phyloP scores from a whole-genome alignment of 1,284 basidiomycete species.

The Sporisorium graminicola region DNA sequence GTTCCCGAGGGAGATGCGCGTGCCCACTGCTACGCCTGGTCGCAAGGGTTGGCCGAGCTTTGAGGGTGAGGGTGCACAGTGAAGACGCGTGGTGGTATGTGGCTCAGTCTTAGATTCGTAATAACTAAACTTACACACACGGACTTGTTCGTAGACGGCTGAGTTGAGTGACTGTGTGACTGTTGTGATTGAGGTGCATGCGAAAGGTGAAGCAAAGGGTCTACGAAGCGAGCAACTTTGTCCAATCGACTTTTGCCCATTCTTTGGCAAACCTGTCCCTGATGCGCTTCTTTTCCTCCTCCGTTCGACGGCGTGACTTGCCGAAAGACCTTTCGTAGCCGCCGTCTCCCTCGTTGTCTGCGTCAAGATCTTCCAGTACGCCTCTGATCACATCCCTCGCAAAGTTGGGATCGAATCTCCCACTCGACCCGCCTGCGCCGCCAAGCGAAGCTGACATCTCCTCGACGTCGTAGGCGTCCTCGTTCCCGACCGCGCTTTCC shows the following conservation, averaged over 20 bases:
- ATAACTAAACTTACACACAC: too few relatives aligned
- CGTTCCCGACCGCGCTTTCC: conserved; percentile 68
- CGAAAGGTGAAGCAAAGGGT: not conserved
- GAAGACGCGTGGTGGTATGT: not conserved
- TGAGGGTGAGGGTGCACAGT: conserved; percentile 14
- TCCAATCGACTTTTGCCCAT: conserved; percentile 71
- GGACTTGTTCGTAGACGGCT: not conserved
- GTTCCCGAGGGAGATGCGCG: conserved; percentile 66
- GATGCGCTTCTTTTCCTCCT: conserved; percentile 78
- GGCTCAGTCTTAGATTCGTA: not conserved
- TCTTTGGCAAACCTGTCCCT: conserved; percentile 74
- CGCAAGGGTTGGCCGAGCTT: conserved; percentile 52
- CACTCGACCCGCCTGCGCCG: conserved; percentile 12
- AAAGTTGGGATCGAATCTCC: conserved; percentile 73
- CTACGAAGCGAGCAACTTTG: conserved; percentile 54
- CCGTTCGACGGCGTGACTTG: conserved; percentile 70
- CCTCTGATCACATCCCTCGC: conserved; percentile 95
- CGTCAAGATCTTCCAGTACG: conserved; percentile 88
- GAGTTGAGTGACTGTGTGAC: not conserved
- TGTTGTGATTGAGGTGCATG: not conserved
- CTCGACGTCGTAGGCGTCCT: conserved; percentile 74
- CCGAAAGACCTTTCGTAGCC: conserved; percentile 71
- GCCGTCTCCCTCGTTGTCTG: conserved; percentile 72
- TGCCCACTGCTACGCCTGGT: conserved; percentile 63
- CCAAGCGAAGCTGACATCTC: conserved; percentile 28